Evolutionary conservation across 257 asterid genomes (phyloP).

Genomic region (Mitragyna speciosa): DNA sequence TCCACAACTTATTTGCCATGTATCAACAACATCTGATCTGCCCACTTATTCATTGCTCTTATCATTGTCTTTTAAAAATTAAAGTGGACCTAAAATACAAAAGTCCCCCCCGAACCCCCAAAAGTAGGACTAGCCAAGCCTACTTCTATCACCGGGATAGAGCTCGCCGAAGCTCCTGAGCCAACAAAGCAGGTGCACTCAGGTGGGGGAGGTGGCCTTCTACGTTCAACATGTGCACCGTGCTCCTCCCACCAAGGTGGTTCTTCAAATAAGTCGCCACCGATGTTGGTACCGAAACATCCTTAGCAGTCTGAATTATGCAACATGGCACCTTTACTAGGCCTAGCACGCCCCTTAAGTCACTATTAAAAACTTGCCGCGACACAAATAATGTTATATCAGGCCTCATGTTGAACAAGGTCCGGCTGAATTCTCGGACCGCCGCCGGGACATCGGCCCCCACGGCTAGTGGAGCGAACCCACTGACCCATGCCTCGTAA

Average conservation of each 20-base stretch:
- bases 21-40: slow-evolving; percentile 16
- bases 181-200: slow-evolving; percentile 78
- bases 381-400: slow-evolving; percentile 83
- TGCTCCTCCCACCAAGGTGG: slow-evolving; percentile 80
- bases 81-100: not conserved
- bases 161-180: slow-evolving; percentile 77
- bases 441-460: slow-evolving; percentile 97
- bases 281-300: slow-evolving; percentile 79
- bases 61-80: not conserved
- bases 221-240: slow-evolving; percentile 56
- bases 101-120: not conserved
- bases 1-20: slow-evolving; percentile 25
- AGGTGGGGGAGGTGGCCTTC: slow-evolving; percentile 95
- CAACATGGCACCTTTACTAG: slow-evolving; percentile 76
- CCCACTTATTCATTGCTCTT: slow-evolving; percentile 7
- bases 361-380: slow-evolving; percentile 67
- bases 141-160: slow-evolving; percentile 28
- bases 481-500: slow-evolving; percentile 90
- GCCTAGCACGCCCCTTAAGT: slow-evolving; percentile 70
- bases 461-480: slow-evolving; percentile 90
- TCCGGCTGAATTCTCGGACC: slow-evolving; percentile 77
- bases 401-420: slow-evolving; percentile 88
- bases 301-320: slow-evolving; percentile 79
- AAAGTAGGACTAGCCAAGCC: slow-evolving; percentile 1
- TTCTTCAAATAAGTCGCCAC: slow-evolving; percentile 67